These are phyloP conservation scores for Pestalotiopsis sp. DNA, from an alignment of 2,329 filamentous ascomycete species.

Conservation along the genomic window DNA sequence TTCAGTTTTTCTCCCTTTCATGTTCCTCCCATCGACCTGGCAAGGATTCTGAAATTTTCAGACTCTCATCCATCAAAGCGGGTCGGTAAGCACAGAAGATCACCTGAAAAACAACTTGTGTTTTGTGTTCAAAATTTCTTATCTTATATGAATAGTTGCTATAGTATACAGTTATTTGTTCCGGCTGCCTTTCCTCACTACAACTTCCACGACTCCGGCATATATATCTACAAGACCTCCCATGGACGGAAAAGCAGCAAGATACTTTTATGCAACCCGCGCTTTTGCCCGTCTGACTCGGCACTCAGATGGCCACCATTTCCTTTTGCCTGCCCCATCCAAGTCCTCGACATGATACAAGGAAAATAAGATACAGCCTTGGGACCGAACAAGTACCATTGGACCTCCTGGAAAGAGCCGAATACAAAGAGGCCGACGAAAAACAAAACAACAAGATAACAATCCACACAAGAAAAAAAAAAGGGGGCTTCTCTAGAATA, in stretches of 20 bases:
- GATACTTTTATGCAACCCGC: background rate
- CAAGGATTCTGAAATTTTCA: no score
- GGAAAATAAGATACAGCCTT: background rate
- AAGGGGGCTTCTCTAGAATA: background rate
- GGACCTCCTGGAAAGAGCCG: background rate
- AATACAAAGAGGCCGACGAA: background rate
- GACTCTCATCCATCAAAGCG: no score
- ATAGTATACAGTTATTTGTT: background rate
- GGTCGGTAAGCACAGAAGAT: background rate
- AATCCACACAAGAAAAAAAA: background rate
- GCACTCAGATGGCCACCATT: background rate
- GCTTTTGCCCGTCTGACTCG: background rate
- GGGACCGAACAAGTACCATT: background rate
- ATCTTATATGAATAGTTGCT: background rate
- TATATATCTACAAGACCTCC: background rate
- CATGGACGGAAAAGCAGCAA: background rate
- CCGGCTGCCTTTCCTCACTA: background rate
- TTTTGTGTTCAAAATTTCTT: background rate
- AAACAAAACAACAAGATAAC: background rate
- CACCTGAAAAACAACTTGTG: background rate
- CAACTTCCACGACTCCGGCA: background rate
- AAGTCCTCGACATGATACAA: background rate
- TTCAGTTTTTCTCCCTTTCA: no score
- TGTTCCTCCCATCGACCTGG: no score
- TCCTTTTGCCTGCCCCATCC: background rate